Percentiles rank a stretch among this genome's conserved stretches.
These are phyloP conservation scores for Dothistroma septosporum DNA, from an alignment of 2,329 filamentous ascomycete species.

Conservation along the genomic window DNA sequence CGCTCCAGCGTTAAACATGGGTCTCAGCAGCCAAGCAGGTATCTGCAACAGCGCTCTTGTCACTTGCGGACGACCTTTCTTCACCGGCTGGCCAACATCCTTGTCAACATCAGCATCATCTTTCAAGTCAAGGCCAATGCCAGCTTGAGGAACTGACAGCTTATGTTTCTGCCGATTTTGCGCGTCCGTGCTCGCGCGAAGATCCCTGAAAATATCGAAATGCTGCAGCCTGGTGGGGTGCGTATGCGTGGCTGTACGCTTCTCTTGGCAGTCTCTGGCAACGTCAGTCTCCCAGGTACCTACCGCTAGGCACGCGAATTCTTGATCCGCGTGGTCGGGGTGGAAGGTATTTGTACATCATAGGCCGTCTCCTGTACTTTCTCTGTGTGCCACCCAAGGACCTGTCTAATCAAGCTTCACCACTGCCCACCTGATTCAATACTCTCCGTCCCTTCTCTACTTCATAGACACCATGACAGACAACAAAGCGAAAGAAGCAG, in stretches of 20 bases:
- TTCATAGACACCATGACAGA: not conserved
- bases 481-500: not conserved
- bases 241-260: constrained; percentile 5
- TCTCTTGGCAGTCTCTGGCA: not conserved
- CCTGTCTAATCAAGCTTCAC: not conserved
- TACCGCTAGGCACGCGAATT: constrained; percentile 3
- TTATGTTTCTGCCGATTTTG: not conserved
- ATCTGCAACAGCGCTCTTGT: not conserved
- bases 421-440: not conserved
- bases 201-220: not conserved
- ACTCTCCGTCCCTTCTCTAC: not conserved
- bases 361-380: not conserved
- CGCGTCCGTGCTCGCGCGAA: not conserved
- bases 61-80: not conserved
- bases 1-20: not conserved
- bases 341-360: not conserved
- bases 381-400: too few relatives aligned
- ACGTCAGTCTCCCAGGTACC: not conserved
- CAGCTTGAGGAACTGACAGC: not conserved
- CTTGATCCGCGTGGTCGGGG: not conserved
- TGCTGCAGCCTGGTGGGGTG: not conserved
- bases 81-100: not conserved
- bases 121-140: not conserved
- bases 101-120: not conserved
- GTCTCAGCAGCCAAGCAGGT: not conserved